A percentile compares a stretch with the other conserved stretches of the same genome.
Conservation (phyloP, 768 basidiomycete genomes). For the Podaxis mareebaensis region DNA sequence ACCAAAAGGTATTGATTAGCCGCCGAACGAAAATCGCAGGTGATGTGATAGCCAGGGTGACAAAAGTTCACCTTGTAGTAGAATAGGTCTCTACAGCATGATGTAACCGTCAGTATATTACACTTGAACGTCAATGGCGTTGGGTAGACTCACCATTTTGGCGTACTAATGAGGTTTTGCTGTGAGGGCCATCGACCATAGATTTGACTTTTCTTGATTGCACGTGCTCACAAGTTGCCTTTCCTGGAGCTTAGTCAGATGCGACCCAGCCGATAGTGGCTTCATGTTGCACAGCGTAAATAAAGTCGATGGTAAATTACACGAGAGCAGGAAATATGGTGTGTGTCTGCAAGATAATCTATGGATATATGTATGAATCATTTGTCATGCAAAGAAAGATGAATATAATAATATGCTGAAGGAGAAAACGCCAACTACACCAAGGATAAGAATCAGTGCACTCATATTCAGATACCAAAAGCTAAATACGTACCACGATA, state of each 20-base stretch:
- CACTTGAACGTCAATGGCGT: not conserved
- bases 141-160: constrained; percentile 8
- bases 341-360: too few relatives aligned
- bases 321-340: too few relatives aligned
- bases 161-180: not conserved
- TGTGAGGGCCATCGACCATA: not conserved
- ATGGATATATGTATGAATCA: not conserved
- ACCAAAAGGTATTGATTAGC: constrained; percentile 19
- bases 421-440: constrained; percentile 3
- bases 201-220: constrained; percentile 9
- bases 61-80: constrained; percentile 59
- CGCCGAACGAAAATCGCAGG: constrained; percentile 4
- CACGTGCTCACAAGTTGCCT: constrained; percentile 1
- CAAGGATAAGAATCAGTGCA: not conserved
- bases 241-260: constrained; percentile 6
- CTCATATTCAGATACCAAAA: not conserved
- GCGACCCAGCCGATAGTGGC: not conserved
- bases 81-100: constrained; percentile 63
- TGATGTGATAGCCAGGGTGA: not conserved
- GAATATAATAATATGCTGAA: constrained; percentile 8
- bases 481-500: not conserved
- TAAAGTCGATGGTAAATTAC: not conserved
- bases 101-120: not conserved
- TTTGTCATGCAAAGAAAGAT: constrained; percentile 5
- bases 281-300: not conserved